A percentile compares a stretch with the other conserved stretches of the same genome.
These are phyloP conservation scores for Sclerotiophoma versabilis DNA, from an alignment of 2,329 filamentous ascomycete species.

Conservation along the genomic window DNA sequence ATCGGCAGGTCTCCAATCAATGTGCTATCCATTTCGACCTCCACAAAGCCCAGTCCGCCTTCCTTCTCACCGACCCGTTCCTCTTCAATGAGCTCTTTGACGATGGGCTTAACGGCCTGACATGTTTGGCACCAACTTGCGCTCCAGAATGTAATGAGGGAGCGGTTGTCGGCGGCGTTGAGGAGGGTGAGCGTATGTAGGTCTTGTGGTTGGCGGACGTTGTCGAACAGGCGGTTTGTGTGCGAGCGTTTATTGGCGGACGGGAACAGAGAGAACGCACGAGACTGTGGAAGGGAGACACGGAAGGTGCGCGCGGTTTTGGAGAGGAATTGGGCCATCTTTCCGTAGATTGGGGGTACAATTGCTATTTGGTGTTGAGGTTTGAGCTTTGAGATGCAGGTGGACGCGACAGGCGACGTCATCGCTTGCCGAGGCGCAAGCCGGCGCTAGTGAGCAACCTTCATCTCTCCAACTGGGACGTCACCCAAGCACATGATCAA, in stretches of 20 bases:
- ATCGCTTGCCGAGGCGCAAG: constrained; percentile 1
- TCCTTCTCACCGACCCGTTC: constrained; percentile 54
- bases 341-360: not conserved
- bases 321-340: constrained; percentile 9
- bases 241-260: constrained; percentile 18
- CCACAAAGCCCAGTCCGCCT: constrained; percentile 56
- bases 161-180: constrained; percentile 53
- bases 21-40: constrained; percentile 57
- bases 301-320: constrained; percentile 3
- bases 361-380: not conserved
- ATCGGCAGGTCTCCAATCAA: constrained; percentile 53
- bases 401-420: constrained; percentile 13
- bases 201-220: constrained; percentile 57
- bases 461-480: no score
- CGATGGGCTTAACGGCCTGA: constrained; percentile 51
- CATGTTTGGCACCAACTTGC: constrained; percentile 58
- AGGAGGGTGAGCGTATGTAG: constrained; percentile 57
- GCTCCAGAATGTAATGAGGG: constrained; percentile 60
- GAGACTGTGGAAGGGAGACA: not conserved
- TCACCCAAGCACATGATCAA: no score
- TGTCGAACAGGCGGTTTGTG: constrained; percentile 46
- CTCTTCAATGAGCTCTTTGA: constrained; percentile 53
- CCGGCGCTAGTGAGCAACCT: not conserved
- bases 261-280: constrained; percentile 29
- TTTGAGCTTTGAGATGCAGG: not conserved